Evolutionary conservation across 1,284 basidiomycete species (phyloP).

Genomic region (Mycena sp.): DNA sequence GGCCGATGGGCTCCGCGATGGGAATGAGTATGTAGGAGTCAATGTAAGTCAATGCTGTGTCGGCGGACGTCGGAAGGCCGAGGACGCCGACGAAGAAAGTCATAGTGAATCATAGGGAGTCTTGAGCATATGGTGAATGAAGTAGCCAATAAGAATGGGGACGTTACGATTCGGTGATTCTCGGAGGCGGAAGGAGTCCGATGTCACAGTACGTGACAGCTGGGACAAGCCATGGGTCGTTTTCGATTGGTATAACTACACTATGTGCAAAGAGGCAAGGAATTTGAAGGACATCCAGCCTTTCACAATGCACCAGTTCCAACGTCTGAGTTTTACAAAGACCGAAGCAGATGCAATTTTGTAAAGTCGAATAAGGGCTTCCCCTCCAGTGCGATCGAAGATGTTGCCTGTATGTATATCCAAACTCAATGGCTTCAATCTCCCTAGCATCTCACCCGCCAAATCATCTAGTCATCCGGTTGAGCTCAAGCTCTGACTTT

Average conservation of each 20-base stretch:
- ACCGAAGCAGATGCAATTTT: neutral
- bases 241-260: neutral
- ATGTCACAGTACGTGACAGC: too few relatives aligned
- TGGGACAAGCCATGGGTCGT: constrained; percentile 11
- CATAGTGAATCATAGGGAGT: too few relatives aligned
- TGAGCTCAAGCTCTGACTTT: constrained; percentile 5
- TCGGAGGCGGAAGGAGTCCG: too few relatives aligned
- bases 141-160: too few relatives aligned
- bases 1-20: too few relatives aligned
- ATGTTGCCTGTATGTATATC: constrained; percentile 3
- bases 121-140: too few relatives aligned
- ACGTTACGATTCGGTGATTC: too few relatives aligned
- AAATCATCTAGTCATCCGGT: neutral
- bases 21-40: too few relatives aligned
- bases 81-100: too few relatives aligned
- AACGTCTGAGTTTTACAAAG: neutral
- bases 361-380: neutral
- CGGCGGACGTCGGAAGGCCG: too few relatives aligned
- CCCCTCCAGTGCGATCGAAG: neutral
- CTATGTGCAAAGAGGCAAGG: neutral
- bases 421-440: neutral
- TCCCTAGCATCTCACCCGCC: neutral
- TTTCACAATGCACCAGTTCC: neutral
- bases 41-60: too few relatives aligned
- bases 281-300: neutral